Conservation (phyloP, 2,329 filamentous ascomycete genomes). For the Apiospora kogelbergensis region DNA sequence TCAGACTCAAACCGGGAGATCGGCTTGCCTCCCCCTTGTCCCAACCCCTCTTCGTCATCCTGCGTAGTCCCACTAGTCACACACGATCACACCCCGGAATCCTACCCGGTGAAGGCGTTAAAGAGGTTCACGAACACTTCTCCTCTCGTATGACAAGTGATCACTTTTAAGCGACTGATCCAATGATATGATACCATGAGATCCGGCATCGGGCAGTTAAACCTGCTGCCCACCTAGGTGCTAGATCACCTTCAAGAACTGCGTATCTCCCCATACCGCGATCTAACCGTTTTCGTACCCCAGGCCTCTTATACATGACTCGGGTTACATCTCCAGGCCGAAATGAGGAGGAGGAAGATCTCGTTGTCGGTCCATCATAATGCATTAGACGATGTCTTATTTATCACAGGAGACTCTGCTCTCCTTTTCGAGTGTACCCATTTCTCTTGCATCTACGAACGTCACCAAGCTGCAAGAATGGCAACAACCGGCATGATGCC, state of each 20-base stretch:
- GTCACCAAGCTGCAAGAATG: neutral
- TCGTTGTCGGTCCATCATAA: neutral
- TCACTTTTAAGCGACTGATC: too few species aligned
- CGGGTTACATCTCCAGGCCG: neutral
- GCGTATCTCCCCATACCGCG: neutral
- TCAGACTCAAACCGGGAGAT: too few species aligned
- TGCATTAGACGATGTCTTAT: neutral
- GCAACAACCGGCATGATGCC: neutral
- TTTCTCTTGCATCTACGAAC: neutral
- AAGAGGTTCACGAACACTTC: too few species aligned
- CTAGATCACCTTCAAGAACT: neutral
- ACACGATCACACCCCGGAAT: too few species aligned
- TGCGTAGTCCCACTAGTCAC: too few species aligned
- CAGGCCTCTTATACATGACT: neutral
- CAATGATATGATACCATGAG: neutral
- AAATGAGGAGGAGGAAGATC: neutral
- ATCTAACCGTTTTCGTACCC: neutral
- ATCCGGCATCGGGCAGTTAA: neutral
- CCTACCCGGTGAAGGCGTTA: too few species aligned
- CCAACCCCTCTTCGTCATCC: too few species aligned
- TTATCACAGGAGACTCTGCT: neutral
- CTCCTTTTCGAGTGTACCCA: neutral
- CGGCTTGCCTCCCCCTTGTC: too few species aligned
- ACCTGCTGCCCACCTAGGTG: neutral
- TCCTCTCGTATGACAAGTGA: too few species aligned